Conservation (phyloP, 148 eudicot genomes). For the Amaranthus cruentus region DNA sequence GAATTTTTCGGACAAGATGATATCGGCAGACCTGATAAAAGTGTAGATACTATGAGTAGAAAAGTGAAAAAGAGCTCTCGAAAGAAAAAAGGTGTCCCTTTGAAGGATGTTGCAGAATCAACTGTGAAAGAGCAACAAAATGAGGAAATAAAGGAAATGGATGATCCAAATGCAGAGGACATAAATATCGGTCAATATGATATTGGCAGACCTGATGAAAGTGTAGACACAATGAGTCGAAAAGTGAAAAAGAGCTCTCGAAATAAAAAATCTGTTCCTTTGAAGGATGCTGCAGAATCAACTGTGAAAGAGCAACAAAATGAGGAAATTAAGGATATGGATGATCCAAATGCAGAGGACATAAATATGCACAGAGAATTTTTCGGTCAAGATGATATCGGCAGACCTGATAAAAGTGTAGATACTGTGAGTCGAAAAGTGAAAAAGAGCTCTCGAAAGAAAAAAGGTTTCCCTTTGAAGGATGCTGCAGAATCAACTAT, state of each 20-base stretch:
- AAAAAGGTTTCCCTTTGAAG: too few species aligned
- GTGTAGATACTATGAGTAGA: constrained; percentile 6
- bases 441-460: too few species aligned
- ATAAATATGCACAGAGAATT: not conserved
- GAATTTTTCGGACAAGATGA: not conserved
- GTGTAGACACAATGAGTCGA: constrained; percentile 1
- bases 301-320: constrained; percentile 17
- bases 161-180: not conserved
- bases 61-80: constrained; percentile 4
- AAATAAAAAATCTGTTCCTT: constrained; percentile 23
- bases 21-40: constrained; percentile 4
- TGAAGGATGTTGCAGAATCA: not conserved
- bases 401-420: constrained; percentile 9
- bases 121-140: not conserved
- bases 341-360: not conserved
- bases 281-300: constrained; percentile 17
- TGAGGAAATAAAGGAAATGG: not conserved
- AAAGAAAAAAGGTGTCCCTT: not conserved
- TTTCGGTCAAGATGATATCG: constrained; percentile 13
- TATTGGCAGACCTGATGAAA: constrained; percentile 13
- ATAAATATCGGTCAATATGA: constrained; percentile 2
- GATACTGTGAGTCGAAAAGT: too few species aligned
- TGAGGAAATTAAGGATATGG: constrained; percentile 15
- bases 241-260: constrained; percentile 19
- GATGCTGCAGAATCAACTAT: too few species aligned